Conservation (phyloP, 139 green algal genomes). For the Protoeuglena noctilucae region DNA sequence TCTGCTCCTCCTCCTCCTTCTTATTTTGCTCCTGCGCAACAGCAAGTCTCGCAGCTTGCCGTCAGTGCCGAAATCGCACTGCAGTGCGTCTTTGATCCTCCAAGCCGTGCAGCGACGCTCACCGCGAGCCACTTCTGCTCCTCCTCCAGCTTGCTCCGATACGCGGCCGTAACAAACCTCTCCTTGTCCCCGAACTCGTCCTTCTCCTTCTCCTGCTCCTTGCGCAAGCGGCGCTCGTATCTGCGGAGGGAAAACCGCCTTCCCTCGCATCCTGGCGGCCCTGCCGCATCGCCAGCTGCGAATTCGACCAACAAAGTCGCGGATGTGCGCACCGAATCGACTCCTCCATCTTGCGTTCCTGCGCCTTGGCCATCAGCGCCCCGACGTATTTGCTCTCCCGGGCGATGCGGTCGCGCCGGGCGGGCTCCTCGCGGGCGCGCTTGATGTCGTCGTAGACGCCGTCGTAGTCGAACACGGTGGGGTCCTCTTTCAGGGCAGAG, state of each 20-base stretch:
- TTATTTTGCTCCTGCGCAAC: neutral
- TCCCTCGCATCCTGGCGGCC: neutral
- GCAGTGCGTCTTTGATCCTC: neutral
- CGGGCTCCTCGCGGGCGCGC: constrained; percentile 27
- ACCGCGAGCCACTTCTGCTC: constrained; percentile 35
- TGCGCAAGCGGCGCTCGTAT: neutral
- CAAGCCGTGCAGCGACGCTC: neutral
- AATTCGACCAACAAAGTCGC: constrained; percentile 5
- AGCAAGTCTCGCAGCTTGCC: neutral
- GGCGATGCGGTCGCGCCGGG: constrained; percentile 40
- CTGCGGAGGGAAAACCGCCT: neutral
- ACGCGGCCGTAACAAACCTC: constrained; percentile 83
- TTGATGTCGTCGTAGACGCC: constrained; percentile 72
- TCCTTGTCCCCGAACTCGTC: constrained; percentile 82
- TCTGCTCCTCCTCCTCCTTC: constrained; percentile 3
- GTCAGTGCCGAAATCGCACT: neutral
- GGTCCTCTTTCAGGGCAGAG: too few species aligned
- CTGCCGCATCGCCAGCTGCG: constrained; percentile 10
- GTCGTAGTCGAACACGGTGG: constrained; percentile 88
- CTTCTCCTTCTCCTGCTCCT: constrained; percentile 61
- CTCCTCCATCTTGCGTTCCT: constrained; percentile 67
- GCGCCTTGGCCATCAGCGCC: constrained; percentile 43
- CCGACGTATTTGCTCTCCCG: constrained; percentile 59
- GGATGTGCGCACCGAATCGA: constrained; percentile 44
- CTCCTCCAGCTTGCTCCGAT: constrained; percentile 87